Evolutionary conservation across 768 basidiomycete genomes (phyloP).

Genomic region (Tricholoma terreum): DNA sequence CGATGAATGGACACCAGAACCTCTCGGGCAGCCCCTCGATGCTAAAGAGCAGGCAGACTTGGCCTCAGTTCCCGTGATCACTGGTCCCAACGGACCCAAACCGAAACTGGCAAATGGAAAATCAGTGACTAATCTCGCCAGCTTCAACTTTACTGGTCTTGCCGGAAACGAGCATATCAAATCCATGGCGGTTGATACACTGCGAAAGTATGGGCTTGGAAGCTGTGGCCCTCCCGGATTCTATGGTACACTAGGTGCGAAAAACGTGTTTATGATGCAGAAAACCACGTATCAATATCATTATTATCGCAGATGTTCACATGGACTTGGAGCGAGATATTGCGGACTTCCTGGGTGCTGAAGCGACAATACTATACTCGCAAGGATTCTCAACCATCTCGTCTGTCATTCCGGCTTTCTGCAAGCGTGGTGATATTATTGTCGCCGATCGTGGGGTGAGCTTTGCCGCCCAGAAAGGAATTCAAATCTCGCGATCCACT

Average conservation of each 20-base stretch:
- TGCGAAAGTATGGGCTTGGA: constrained; percentile 88
- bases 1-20: constrained; percentile 90
- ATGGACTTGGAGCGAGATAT: constrained; percentile 85
- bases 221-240: constrained; percentile 97
- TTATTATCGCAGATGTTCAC: constrained; percentile 70
- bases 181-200: constrained; percentile 75
- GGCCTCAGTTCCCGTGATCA: constrained; percentile 69
- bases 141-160: constrained; percentile 89
- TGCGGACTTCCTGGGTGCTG: constrained; percentile 86
- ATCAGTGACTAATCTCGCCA: constrained; percentile 79
- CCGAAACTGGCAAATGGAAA: constrained; percentile 79
- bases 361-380: constrained; percentile 88
- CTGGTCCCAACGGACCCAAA: constrained; percentile 79
- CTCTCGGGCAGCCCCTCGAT: constrained; percentile 63
- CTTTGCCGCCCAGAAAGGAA: constrained; percentile 93
- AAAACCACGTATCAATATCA: neutral
- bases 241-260: constrained; percentile 90
- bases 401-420: constrained; percentile 95
- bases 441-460: constrained; percentile 98
- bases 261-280: neutral
- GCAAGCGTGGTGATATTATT: constrained; percentile 96
- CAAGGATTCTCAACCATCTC: constrained; percentile 91
- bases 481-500: constrained; percentile 88
- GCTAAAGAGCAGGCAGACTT: constrained; percentile 65
- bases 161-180: constrained; percentile 87